Percentiles rank a stretch among this genome's conserved stretches.
phyloP scores from a whole-genome alignment of 2,329 filamentous ascomycete genomes.

The Botryosphaeria dothidea region DNA sequence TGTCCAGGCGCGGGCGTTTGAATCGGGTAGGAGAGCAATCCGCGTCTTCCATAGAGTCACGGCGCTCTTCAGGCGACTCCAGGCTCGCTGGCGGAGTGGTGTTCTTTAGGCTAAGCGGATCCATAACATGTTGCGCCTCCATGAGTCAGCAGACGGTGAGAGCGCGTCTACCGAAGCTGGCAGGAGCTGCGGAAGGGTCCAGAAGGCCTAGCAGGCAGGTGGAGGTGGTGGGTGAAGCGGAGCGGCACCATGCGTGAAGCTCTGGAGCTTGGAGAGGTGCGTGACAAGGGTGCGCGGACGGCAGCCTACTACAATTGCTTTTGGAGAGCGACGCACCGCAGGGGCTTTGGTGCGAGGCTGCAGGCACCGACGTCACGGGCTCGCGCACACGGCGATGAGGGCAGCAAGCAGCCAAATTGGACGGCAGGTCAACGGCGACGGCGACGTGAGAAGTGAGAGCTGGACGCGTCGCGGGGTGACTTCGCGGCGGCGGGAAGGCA shows the following conservation, averaged over 20 bases:
- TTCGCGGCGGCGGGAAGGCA: constrained; percentile 8
- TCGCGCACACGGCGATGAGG: constrained; percentile 7
- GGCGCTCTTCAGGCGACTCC: constrained; percentile 38
- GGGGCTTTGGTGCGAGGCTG: not conserved
- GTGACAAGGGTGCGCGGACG: constrained; percentile 15
- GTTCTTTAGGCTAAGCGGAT: constrained; percentile 28
- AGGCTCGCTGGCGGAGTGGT: constrained; percentile 30
- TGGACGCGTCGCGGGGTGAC: constrained; percentile 14
- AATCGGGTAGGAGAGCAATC: constrained; percentile 44
- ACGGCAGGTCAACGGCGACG: not conserved
- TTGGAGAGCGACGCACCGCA: constrained; percentile 1
- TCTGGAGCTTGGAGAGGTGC: constrained; percentile 10
- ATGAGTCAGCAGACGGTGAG: constrained; percentile 11
- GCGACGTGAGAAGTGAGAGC: not conserved
- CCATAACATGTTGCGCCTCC: constrained; percentile 31
- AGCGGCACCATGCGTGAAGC: constrained; percentile 20
- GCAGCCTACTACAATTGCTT: constrained; percentile 19
- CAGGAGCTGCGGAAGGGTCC: constrained; percentile 9
- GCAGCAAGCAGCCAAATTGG: constrained; percentile 4
- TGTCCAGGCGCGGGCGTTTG: constrained; percentile 47
- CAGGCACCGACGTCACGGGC: not conserved
- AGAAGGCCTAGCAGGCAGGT: not conserved
- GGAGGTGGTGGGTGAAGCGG: constrained; percentile 6
- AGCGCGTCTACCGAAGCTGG: not conserved
- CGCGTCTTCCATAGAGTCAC: constrained; percentile 47